Base-by-base conservation (phyloP, 768 basidiomycete species). In the Termitomyces sp. region DNA sequence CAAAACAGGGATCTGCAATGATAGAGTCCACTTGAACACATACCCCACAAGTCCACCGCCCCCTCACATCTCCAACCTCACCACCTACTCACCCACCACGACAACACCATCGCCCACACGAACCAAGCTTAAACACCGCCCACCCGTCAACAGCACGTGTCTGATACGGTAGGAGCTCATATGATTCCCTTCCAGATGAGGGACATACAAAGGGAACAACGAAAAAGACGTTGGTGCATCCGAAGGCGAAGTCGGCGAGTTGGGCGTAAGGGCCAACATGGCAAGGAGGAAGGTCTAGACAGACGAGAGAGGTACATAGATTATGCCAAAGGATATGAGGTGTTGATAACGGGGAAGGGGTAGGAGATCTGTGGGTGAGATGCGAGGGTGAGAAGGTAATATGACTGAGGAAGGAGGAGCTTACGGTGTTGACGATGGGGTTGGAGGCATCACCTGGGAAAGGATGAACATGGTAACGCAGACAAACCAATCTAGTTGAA, bases 381-480 rank as follows among this genome's bases (percentile, higher is more conserved):
- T 16, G 30, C 44, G 48, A 44, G 14, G 52, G 8, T 9, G 32
- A 37, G 32, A 48, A 7, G 13, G n/a, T 20, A 4, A 39, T 30
- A 13, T 33, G 34, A 51, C 30, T 18, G 27, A 8, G n/a, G 32
- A 22, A 20, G 48, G 18, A 5, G 46, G 5, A 18, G 32, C 82
- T 50, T 58, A 82, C 82, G 63, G 67, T 62, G 62, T 82, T 82
- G 56, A 84, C 67, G 32, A 81, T 73, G 67, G 88, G 83, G 49
- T 77, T 76, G 67, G 85, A 88, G 0, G 84, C 84, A 55, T 87
- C 85, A 4, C 86, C 86, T 0, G 83, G 75, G 86, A 85, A 0
- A 73, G 65, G 32, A 61, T 64, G 53, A 74, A 65, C 48, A 75
- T 71, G 5, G 69, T 59, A 24, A 72, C 50, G 45, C 70, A 74